phyloP scores from a whole-genome alignment of 805 yeast species.

The Candida sithepensis region DNA sequence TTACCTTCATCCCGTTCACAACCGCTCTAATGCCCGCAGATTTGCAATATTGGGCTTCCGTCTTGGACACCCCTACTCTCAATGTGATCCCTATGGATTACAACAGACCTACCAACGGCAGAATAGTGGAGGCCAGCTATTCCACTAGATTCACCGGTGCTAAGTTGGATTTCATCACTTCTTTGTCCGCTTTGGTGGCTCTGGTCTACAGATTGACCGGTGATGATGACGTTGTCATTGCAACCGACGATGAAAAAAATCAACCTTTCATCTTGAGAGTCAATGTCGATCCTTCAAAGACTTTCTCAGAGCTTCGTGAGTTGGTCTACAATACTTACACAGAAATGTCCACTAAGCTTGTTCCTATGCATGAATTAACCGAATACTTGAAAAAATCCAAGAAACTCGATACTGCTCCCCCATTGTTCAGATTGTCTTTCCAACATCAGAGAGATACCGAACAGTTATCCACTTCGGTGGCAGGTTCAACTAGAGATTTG shows the following conservation, averaged over 20 bases:
- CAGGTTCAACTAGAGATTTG: slow-evolving; percentile 61
- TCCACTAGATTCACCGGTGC: slow-evolving; percentile 28
- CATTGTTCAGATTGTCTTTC: slow-evolving; percentile 58
- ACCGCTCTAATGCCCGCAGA: slow-evolving; percentile 14
- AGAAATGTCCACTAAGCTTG: slow-evolving; percentile 31
- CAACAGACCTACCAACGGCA: slow-evolving; percentile 68
- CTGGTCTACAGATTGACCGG: slow-evolving; percentile 81
- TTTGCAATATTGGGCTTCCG: slow-evolving; percentile 56
- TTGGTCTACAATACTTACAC: slow-evolving; percentile 41
- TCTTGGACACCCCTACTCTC: slow-evolving; percentile 75
- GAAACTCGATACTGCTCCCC: slow-evolving; percentile 55
- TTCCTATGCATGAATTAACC: slow-evolving; percentile 56
- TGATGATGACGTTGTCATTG: slow-evolving; percentile 89
- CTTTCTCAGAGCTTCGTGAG: slow-evolving; percentile 51
- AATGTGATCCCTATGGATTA: slow-evolving; percentile 88
- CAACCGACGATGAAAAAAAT: slow-evolving; percentile 51
- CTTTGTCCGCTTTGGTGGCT: slow-evolving; percentile 64
- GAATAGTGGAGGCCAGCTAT: slow-evolving; percentile 59
- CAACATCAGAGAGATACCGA: slow-evolving; percentile 40
- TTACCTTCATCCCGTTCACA: too few relatives aligned
- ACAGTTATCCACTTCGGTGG: slow-evolving; percentile 42
- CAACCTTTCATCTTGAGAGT: slow-evolving; percentile 62
- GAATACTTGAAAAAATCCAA: slow-evolving; percentile 45
- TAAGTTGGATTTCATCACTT: slow-evolving; percentile 40
- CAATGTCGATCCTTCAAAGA: slow-evolving; percentile 48